A percentile compares a stretch with the other conserved stretches of the same genome.
Conservation (phyloP, 129 eudicot genomes). For the Lonicera japonica region DNA sequence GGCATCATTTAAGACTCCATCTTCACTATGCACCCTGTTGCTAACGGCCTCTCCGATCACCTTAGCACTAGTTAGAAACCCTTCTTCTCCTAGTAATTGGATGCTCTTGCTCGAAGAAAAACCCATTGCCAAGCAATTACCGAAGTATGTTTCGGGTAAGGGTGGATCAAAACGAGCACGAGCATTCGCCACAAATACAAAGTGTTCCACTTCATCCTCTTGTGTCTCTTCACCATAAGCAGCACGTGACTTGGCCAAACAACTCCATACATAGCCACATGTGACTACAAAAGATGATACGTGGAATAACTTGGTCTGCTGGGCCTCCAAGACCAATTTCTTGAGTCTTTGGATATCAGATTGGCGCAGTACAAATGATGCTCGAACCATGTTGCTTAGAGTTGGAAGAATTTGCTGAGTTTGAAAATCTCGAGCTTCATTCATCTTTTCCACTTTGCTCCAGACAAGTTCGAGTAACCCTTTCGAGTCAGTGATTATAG, state of each 20-base stretch:
- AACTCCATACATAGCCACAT: constrained; percentile 21
- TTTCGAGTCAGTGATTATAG: constrained; percentile 11
- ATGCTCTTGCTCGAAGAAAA: neutral
- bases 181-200: constrained; percentile 10
- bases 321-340: neutral
- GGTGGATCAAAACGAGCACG: constrained; percentile 17
- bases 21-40: neutral
- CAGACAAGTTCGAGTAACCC: constrained; percentile 1
- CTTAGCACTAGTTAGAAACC: constrained; percentile 12
- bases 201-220: neutral
- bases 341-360: constrained; percentile 1
- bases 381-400: no score
- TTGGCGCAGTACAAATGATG: neutral
- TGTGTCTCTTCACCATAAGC: neutral
- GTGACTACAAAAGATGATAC: constrained; percentile 17
- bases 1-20: constrained; percentile 8
- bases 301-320: neutral
- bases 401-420: neutral
- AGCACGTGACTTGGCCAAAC: constrained; percentile 12
- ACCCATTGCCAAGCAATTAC: constrained; percentile 15
- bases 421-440: neutral
- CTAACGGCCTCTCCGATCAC: constrained; percentile 2
- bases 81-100: constrained; percentile 13
- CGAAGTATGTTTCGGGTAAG: constrained; percentile 23
- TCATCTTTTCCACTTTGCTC: neutral